Evolutionary conservation across 2,329 filamentous ascomycete species (phyloP), one percentile per base, ranked within the genome.

Genomic region (Colletotrichum australisinense): DNA sequence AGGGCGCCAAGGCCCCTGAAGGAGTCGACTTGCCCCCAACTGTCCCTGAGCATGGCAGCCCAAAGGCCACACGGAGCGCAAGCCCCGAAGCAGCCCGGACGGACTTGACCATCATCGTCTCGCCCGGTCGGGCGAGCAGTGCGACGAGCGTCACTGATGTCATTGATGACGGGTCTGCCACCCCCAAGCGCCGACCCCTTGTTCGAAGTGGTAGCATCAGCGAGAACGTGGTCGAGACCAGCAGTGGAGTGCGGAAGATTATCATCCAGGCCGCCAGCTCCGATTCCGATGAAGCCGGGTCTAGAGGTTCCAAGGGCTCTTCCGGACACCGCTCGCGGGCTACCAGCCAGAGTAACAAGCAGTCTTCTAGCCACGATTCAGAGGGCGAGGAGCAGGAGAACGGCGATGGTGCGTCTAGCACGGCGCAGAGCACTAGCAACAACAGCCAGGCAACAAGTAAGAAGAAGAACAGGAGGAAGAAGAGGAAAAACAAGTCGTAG

Each of bases 391-490:
- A 62, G 12, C 62, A 75, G 14, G 68, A 73, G 16, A 68, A 74
- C 26, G 63, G 67, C 16, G 67, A 62, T 19, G 60, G 59, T 24
- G 64, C 69, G 7, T 74, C 73, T 1, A 74, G 66, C 52, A 68
- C 63, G 16, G 73, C 65, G 5, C 69, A 63, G 11, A 72, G 68
- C 46, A 72, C 63, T 52, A 74, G 56, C 32, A 67, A 49, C 30
- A 67, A 49, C 14, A 65, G 64, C 14, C 74, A 64, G 35, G 67
- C 67, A 32, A 22, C 78, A 60, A 78, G 77, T 35, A 83, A 82
- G 77, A 82, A 82, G 75, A 83, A 83, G 75, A 83, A 81, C 68
- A 78, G 81, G 35, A 77, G 82, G 57, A 84, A 82, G 78, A 84
- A 84, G 78, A 81, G 80, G 69, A 83, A 80, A 69, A 77, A 79